Conservation (phyloP, 2,329 filamentous ascomycete species). For the Diaporthe ampelina region DNA sequence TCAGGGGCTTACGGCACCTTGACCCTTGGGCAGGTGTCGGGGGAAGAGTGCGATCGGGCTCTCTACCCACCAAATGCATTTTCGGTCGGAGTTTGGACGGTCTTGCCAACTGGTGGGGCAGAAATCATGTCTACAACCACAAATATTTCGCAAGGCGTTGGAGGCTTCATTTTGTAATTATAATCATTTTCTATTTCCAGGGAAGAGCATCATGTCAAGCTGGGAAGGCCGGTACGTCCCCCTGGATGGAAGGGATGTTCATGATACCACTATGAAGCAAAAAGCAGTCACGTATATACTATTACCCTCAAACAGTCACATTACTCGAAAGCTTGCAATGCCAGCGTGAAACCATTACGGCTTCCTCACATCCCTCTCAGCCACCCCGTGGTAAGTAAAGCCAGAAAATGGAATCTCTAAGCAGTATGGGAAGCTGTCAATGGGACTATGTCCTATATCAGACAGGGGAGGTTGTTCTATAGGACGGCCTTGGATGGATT, state of each 20-base stretch:
- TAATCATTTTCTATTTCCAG: not conserved
- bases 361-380: not conserved
- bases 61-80: not conserved
- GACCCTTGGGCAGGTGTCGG: not conserved
- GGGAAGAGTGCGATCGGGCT: not conserved
- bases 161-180: slow-evolving; percentile 2
- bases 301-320: not conserved
- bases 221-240: not conserved
- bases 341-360: not conserved
- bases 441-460: not conserved
- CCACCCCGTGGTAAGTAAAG: not conserved
- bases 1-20: not conserved
- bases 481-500: not conserved
- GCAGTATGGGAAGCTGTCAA: no score
- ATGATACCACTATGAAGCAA: not conserved
- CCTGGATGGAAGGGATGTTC: not conserved
- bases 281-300: not conserved
- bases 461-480: not conserved
- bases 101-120: not conserved
- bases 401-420: no score
- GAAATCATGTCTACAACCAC: not conserved
- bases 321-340: not conserved
- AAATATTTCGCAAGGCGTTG: slow-evolving; percentile 26
- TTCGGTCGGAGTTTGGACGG: slow-evolving; percentile 5
- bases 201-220: not conserved